Evolutionary conservation across 2,329 filamentous ascomycete species (phyloP).

Genomic region (Talaromyces verruculosus): DNA sequence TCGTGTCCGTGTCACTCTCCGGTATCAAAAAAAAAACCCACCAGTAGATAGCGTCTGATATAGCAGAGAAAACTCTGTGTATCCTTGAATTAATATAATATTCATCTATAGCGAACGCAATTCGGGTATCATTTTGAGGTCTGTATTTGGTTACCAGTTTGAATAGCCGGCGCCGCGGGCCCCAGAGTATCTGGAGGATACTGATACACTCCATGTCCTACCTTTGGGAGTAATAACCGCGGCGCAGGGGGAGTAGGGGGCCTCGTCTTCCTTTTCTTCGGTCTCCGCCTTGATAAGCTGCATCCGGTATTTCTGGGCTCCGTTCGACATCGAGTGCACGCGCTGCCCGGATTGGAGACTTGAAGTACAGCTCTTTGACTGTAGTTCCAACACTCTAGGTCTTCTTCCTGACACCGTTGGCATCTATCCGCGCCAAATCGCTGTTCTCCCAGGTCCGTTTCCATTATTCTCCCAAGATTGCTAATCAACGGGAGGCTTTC

Average conservation of each 20-base stretch:
- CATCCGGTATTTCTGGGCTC: neutral
- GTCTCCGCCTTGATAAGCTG: neutral
- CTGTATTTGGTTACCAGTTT: neutral
- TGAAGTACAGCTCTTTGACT: neutral
- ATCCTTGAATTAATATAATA: neutral
- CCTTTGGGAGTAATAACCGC: neutral
- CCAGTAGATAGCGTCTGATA: neutral
- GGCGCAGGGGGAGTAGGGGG: neutral
- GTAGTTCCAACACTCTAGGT: constrained; percentile 5
- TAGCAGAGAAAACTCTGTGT: no score
- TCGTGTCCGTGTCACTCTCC: no score
- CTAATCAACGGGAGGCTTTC: neutral
- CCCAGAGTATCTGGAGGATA: neutral
- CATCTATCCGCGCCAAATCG: neutral
- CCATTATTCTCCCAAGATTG: constrained; percentile 16
- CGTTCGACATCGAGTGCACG: constrained; percentile 11
- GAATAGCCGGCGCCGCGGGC: neutral
- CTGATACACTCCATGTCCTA: neutral
- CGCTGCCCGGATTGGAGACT: constrained; percentile 7
- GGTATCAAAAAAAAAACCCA: neutral
- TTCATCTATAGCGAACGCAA: neutral
- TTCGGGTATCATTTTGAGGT: neutral
- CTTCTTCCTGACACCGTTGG: neutral
- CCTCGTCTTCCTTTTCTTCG: neutral
- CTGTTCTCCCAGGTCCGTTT: constrained; percentile 14